Base-by-base conservation (phyloP, 129 eudicot genomes). In the Mikania micrantha region DNA sequence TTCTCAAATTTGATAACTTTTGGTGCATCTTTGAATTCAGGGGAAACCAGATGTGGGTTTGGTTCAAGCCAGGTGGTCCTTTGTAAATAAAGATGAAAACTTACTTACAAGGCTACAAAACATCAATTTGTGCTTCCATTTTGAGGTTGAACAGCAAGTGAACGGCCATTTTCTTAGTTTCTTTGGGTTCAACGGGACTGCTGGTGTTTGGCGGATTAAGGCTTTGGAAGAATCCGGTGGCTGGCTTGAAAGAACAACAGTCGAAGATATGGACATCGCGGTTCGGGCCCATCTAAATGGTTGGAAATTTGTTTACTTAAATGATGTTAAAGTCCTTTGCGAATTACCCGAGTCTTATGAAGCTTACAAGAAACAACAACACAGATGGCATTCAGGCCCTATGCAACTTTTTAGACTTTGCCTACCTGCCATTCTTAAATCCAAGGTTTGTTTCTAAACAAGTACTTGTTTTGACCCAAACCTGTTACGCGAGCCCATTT, bases 101-200 rank as follows among this genome's bases (percentile, higher is more conserved):
- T 65, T 91, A 64, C 96, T 91, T 25, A 91, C 94, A 11, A 83
- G 97, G 63, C 96, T 91, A 12, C 97, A 91, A 38, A 88, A 91
- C 82, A 91, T 91, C 76, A 91, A 91, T 59, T 50, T 91, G n/a
- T 85, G 94, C 74, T 91, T 88, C 87, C 97, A 91, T 80, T 91
- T 91, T 69, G 97, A 91, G 82, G 97, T 91, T 13, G 97, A 91
- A 66, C 97, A 91, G 77, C 97, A 91, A 82, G 97, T 91, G 3
- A 91, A 91, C 52, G 97, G 97, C 1, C 32, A 54, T 71, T 91
- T 74, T 53, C 87, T 91, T 22, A 85, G 84, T 61, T 91, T 91
- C 72, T 91, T 91, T 52, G 97, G 97, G 66, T 90, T 90, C 81
- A 90, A 90, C 71, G 97, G 97, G 16, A 91, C 97, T 3, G 97